Conservation (phyloP, 169 alveolate species). For the Toxoplasma gondii region DNA sequence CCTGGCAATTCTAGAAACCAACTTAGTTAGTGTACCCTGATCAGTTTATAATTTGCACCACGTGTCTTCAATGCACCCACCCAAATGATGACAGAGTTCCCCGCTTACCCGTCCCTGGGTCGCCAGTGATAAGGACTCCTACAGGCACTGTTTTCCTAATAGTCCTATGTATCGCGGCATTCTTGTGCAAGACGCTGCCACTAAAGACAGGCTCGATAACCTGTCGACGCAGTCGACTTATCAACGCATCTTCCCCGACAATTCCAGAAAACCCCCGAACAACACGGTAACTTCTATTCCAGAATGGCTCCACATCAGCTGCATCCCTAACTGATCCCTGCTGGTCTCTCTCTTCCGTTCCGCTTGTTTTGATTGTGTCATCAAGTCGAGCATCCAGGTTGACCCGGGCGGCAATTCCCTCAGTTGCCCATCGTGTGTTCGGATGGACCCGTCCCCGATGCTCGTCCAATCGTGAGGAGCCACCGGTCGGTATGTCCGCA, state of each 20-base stretch:
- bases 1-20: too few relatives aligned
- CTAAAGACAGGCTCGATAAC: background rate
- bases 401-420: background rate
- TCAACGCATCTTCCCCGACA: background rate
- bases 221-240: background rate
- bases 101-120: constrained; percentile 23
- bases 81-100: background rate
- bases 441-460: background rate
- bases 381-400: too few relatives aligned
- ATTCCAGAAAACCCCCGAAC: background rate
- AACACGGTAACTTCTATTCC: background rate
- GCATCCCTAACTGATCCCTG: background rate
- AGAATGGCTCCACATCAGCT: background rate
- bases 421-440: background rate
- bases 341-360: background rate
- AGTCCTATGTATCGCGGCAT: background rate
- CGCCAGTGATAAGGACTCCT: constrained; percentile 16
- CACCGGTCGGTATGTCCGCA: background rate
- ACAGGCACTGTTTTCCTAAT: background rate
- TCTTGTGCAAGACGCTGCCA: background rate
- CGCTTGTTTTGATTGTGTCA: too few relatives aligned
- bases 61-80: too few relatives aligned
- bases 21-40: too few relatives aligned
- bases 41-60: too few relatives aligned
- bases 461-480: background rate